Evolutionary conservation across 768 basidiomycete genomes (phyloP).

Genomic region (Nidula microcarpa): DNA sequence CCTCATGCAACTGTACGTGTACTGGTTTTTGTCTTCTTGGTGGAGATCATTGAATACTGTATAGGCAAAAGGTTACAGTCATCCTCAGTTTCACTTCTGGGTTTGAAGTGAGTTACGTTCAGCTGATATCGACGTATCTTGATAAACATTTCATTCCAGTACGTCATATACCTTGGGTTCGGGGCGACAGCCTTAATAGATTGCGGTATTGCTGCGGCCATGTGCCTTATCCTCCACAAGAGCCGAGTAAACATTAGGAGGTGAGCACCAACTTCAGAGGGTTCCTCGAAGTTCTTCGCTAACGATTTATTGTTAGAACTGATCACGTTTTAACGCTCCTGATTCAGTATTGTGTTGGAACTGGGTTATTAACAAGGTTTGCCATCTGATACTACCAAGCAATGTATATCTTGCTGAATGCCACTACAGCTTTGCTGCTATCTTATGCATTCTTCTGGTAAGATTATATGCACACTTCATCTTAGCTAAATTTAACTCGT

Average conservation of each 20-base stretch:
- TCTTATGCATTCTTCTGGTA: slow-evolving; percentile 23
- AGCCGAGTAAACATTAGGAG: slow-evolving; percentile 15
- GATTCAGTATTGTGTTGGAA: slow-evolving; percentile 26
- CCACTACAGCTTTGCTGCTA: slow-evolving; percentile 19
- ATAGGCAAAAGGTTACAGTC: not conserved
- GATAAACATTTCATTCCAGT: slow-evolving; percentile 10
- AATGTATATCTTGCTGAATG: not conserved
- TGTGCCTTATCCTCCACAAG: slow-evolving; percentile 27
- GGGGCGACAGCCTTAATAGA: slow-evolving; percentile 24
- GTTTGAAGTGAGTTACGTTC: not conserved
- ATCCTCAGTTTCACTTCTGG: not conserved
- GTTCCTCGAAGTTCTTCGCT: not conserved
- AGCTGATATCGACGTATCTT: not conserved
- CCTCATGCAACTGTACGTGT: not conserved
- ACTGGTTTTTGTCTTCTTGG: not conserved
- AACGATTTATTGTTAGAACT: slow-evolving; percentile 9
- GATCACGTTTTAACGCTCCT: slow-evolving; percentile 21
- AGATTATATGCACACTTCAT: not conserved
- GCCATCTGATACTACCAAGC: too few relatives aligned
- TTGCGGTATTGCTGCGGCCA: slow-evolving; percentile 22
- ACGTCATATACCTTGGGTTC: slow-evolving; percentile 26
- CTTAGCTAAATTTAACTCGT: not conserved
- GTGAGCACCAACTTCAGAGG: slow-evolving; percentile 7
- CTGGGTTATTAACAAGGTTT: slow-evolving; percentile 26
- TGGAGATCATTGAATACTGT: not conserved